Percentiles rank a stretch among this genome's conserved stretches.
These are phyloP conservation scores for Hyaloscypha bicolor DNA, from an alignment of 495 filamentous ascomycete species.

Conservation along the genomic window DNA sequence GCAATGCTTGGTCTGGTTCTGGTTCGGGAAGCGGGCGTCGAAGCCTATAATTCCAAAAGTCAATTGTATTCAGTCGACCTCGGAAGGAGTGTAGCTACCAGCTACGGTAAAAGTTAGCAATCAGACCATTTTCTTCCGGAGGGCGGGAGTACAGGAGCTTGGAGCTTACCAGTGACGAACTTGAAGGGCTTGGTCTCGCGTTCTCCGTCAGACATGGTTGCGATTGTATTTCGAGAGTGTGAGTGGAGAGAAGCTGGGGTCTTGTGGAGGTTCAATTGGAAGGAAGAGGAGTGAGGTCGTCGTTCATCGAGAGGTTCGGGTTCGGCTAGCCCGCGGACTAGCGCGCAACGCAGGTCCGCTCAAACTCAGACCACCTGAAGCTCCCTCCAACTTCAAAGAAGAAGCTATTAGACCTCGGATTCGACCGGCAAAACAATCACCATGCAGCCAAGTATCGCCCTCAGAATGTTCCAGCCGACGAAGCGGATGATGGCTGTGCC, in stretches of 20 bases:
- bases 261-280: slow-evolving; percentile 29
- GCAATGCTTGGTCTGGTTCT: slow-evolving; percentile 92
- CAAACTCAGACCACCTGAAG: slow-evolving; percentile 27
- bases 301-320: slow-evolving; percentile 14
- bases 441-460: slow-evolving; percentile 69
- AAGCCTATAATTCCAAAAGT: slow-evolving; percentile 65
- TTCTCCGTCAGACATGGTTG: slow-evolving; percentile 84
- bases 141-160: neutral
- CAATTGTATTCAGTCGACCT: slow-evolving; percentile 19
- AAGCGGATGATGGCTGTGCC: slow-evolving; percentile 76
- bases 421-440: slow-evolving; percentile 32
- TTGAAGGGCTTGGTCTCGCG: slow-evolving; percentile 99
- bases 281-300: slow-evolving; percentile 24
- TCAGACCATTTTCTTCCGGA: slow-evolving; percentile 38
- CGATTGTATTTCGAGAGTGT: slow-evolving; percentile 29
- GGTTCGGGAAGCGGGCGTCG: slow-evolving; percentile 98
- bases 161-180: slow-evolving; percentile 92
- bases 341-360: slow-evolving; percentile 20
- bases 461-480: slow-evolving; percentile 58
- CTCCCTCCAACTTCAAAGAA: slow-evolving; percentile 16
- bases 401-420: slow-evolving; percentile 17
- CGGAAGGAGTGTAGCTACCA: slow-evolving; percentile 24
- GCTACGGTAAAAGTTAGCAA: slow-evolving; percentile 45
- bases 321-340: slow-evolving; percentile 18
- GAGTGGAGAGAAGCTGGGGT: slow-evolving; percentile 18